Percentiles rank a stretch among this genome's conserved stretches.
phyloP scores from a whole-genome alignment of 2,329 filamentous ascomycete species.

The Drechmeria coniospora region DNA sequence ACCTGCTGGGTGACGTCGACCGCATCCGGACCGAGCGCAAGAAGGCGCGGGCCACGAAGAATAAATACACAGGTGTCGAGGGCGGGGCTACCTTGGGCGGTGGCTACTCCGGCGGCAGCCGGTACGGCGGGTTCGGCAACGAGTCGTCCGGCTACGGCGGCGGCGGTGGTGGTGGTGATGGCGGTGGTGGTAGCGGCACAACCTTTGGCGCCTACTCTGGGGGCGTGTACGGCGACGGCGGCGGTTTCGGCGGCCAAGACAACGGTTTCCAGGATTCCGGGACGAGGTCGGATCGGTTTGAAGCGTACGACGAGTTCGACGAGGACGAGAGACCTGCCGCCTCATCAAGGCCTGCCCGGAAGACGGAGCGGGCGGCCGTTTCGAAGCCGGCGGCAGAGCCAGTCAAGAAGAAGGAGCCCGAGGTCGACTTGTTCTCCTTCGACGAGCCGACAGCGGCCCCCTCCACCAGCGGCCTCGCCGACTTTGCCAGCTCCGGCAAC shows the following conservation, averaged over 20 bases:
- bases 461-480: slow-evolving; percentile 29
- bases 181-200: no score
- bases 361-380: slow-evolving; percentile 15
- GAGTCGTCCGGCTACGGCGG: slow-evolving; percentile 62
- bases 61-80: slow-evolving; percentile 91
- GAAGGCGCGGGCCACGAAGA: slow-evolving; percentile 78
- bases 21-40: slow-evolving; percentile 69
- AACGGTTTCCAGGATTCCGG: slow-evolving; percentile 54
- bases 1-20: slow-evolving; percentile 86
- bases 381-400: slow-evolving; percentile 40
- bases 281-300: slow-evolving; percentile 59
- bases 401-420: slow-evolving; percentile 72
- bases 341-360: slow-evolving; percentile 27
- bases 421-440: slow-evolving; percentile 84
- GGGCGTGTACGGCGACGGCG: slow-evolving; percentile 87
- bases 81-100: slow-evolving; percentile 53
- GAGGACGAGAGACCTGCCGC: slow-evolving; percentile 42
- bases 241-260: slow-evolving; percentile 71
- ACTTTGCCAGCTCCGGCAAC: slow-evolving; percentile 18
- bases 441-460: slow-evolving; percentile 53
- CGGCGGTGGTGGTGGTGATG: slow-evolving; percentile 16
- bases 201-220: slow-evolving; percentile 46
- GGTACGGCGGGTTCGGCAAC: slow-evolving; percentile 86
- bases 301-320: slow-evolving; percentile 95
- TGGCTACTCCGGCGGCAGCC: slow-evolving; percentile 36